These are phyloP conservation scores for Talaromyces liani DNA, from an alignment of 495 filamentous ascomycete species.

Conservation along the genomic window DNA sequence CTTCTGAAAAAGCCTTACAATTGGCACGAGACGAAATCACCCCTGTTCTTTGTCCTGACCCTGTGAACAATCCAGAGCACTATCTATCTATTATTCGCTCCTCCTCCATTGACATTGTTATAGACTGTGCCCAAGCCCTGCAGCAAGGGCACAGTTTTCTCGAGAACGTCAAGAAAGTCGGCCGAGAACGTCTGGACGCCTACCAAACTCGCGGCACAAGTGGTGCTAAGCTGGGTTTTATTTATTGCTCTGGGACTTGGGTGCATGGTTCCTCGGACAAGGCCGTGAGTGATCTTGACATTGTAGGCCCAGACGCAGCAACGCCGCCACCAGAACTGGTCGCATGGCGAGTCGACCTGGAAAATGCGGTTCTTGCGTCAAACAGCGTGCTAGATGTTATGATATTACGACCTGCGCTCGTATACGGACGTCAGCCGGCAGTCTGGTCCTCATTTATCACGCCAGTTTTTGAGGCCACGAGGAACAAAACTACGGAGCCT, in stretches of 20 bases:
- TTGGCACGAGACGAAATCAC: slow-evolving; percentile 22
- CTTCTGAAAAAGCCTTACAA: slow-evolving; percentile 20
- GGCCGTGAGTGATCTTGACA: slow-evolving; percentile 23
- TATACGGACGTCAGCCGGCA: slow-evolving; percentile 26
- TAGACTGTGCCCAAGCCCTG: slow-evolving; percentile 22
- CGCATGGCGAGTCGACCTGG: slow-evolving; percentile 25
- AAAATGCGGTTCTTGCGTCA: slow-evolving; percentile 24
- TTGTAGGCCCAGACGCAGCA: slow-evolving; percentile 14
- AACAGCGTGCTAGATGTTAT: slow-evolving; percentile 28
- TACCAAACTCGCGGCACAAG: slow-evolving; percentile 10
- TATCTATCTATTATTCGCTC: slow-evolving; percentile 15
- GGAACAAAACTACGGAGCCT: slow-evolving; percentile 1
- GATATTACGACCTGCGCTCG: slow-evolving; percentile 25
- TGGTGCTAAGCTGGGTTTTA: slow-evolving; percentile 31
- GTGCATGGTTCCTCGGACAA: slow-evolving; percentile 24
- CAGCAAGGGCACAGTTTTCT: slow-evolving; percentile 15
- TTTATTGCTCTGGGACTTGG: slow-evolving; percentile 36
- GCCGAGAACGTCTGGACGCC: slow-evolving; percentile 13
- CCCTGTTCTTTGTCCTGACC: slow-evolving; percentile 17
- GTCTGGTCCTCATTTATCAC: slow-evolving; percentile 19
- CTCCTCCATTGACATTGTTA: slow-evolving; percentile 27
- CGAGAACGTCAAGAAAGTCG: slow-evolving; percentile 14
- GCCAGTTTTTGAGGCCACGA: slow-evolving; percentile 18
- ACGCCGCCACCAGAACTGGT: slow-evolving; percentile 16
- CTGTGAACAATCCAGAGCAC: slow-evolving; percentile 8